These are phyloP conservation scores for Colletotrichum camelliae DNA, from an alignment of 2,329 filamentous ascomycete genomes.

Conservation along the genomic window DNA sequence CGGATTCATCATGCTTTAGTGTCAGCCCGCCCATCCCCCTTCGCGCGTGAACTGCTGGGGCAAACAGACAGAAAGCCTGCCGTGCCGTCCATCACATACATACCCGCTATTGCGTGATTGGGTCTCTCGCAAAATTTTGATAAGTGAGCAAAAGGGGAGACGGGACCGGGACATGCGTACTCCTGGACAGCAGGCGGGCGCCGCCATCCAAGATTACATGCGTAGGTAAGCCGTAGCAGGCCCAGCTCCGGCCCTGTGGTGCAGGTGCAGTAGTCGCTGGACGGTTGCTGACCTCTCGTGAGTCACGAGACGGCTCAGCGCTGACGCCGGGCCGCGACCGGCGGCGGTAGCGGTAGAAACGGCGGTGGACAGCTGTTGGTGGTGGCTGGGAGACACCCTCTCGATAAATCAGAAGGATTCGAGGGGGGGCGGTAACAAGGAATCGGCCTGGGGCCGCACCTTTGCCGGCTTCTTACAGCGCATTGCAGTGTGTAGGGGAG, in stretches of 20 bases:
- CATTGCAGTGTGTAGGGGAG: background rate
- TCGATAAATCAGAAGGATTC: background rate
- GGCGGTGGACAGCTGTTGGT: background rate
- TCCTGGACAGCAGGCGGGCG: background rate
- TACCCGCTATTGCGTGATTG: slow-evolving; percentile 19
- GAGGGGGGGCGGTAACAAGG: background rate
- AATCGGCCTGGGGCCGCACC: background rate
- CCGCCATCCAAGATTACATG: background rate
- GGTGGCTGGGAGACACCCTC: background rate
- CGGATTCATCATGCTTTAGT: background rate
- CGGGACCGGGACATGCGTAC: background rate
- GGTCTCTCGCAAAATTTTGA: background rate
- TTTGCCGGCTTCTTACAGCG: background rate
- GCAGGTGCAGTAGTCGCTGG: background rate
- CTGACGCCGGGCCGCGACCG: background rate
- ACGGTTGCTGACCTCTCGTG: background rate
- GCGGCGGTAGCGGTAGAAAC: background rate
- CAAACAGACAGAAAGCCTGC: background rate
- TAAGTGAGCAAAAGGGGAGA: background rate
- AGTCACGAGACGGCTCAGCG: background rate
- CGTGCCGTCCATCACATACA: background rate
- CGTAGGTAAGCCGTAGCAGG: background rate
- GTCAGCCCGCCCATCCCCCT: background rate
- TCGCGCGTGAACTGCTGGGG: background rate
- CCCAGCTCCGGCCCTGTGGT: background rate